Percentiles rank a stretch among this genome's conserved stretches.
Conservation (phyloP, 176 grass and related monocot genomes). For the Oryza glaberrima region DNA sequence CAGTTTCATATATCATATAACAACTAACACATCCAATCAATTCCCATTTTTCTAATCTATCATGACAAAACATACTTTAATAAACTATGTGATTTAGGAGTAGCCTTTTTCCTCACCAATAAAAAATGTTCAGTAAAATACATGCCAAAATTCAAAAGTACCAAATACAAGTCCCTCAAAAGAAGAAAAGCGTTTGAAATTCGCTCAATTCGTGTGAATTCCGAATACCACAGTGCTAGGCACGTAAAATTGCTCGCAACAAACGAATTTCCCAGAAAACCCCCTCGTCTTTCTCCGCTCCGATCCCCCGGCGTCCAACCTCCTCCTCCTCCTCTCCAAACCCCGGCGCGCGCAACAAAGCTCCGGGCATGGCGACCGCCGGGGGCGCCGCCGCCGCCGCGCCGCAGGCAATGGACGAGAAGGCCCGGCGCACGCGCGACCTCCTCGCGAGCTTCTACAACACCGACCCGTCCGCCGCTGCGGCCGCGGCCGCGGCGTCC, state of each 20-base stretch:
- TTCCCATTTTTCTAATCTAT: too few species aligned
- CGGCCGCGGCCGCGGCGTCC: constrained; percentile 11
- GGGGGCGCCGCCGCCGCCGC: not conserved
- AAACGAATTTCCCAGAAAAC: constrained; percentile 29
- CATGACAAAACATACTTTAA: too few species aligned
- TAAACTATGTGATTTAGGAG: too few species aligned
- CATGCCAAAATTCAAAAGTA: too few species aligned
- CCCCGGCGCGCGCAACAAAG: constrained; percentile 8
- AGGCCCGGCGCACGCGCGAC: constrained; percentile 88
- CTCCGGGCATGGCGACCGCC: constrained; percentile 34
- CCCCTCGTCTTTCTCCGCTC: constrained; percentile 29
- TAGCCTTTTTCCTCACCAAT: too few species aligned
- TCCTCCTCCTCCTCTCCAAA: constrained; percentile 24
- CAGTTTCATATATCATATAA: too few species aligned
- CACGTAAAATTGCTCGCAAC: not conserved
- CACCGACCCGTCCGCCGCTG: constrained; percentile 49
- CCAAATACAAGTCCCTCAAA: too few species aligned
- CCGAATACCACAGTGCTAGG: not conserved
- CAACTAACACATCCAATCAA: too few species aligned
- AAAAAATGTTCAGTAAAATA: too few species aligned
- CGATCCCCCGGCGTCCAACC: constrained; percentile 31
- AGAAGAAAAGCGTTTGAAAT: too few species aligned
- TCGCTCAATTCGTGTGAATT: not conserved
- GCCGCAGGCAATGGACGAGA: constrained; percentile 72
- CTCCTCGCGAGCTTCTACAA: constrained; percentile 98